Conservation (phyloP, 1,139 yeast genomes). For the Yamadazyma diospyri region DNA sequence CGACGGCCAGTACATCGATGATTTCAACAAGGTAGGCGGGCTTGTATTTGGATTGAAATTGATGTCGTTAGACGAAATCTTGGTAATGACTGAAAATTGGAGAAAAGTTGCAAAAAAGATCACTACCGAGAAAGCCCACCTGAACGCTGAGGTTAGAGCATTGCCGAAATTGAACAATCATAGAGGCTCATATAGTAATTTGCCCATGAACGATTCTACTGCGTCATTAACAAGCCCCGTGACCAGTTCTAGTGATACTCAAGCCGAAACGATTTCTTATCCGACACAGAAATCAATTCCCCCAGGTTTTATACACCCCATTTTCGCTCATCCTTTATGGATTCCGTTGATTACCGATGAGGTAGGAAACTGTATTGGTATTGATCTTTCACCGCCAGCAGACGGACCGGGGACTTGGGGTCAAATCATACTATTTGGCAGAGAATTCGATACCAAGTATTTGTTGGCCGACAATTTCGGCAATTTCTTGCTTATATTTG, state of each 20-base stretch:
- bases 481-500: conserved; percentile 72
- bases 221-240: conserved; percentile 4
- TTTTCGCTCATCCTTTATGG: conserved; percentile 87
- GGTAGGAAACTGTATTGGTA: conserved; percentile 85
- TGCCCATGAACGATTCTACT: conserved; percentile 4
- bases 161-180: conserved; percentile 23
- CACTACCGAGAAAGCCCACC: conserved; percentile 26
- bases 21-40: conserved; percentile 53
- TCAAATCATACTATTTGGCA: conserved; percentile 82
- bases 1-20: conserved; percentile 60
- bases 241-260: too few relatives aligned
- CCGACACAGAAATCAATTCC: conserved; percentile 76
- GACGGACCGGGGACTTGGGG: conserved; percentile 62
- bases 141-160: conserved; percentile 17
- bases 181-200: conserved; percentile 7
- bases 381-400: conserved; percentile 83
- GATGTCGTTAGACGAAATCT: conserved; percentile 63
- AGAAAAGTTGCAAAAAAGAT: conserved; percentile 55
- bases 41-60: conserved; percentile 60
- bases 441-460: conserved; percentile 83
- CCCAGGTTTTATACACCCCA: conserved; percentile 62
- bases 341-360: conserved; percentile 85
- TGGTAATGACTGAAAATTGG: conserved; percentile 65
- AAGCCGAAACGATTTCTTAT: too few relatives aligned
- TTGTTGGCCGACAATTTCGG: conserved; percentile 83